Conservation (phyloP, 2,329 filamentous ascomycete species). For the Fusarium duplospermum region DNA sequence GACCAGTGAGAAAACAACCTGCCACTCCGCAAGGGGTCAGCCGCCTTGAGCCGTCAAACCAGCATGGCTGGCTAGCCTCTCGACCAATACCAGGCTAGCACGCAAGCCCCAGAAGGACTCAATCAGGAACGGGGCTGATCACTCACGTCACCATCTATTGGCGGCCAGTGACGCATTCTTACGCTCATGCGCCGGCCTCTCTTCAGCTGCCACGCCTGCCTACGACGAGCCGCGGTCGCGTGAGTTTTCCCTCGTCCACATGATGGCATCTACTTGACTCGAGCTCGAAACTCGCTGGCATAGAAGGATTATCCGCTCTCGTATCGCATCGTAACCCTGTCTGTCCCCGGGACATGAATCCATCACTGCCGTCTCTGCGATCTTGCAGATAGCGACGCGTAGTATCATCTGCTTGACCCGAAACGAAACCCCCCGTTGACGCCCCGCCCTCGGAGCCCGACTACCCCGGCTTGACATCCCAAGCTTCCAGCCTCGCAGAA, state of each 20-base stretch:
- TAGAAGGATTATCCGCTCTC: neutral
- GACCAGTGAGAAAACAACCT: neutral
- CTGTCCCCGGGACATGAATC: neutral
- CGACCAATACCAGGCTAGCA: neutral
- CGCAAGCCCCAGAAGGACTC: conserved; percentile 25
- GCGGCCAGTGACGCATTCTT: conserved; percentile 42
- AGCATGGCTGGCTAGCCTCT: neutral
- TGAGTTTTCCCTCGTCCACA: conserved; percentile 39
- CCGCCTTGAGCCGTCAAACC: neutral
- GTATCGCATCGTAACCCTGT: neutral
- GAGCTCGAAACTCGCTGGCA: neutral
- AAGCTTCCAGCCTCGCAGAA: conserved; percentile 14
- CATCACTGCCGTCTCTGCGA: conserved; percentile 14
- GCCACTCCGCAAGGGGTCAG: neutral
- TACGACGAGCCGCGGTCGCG: conserved; percentile 34
- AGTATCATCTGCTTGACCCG: conserved; percentile 5
- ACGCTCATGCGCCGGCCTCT: conserved; percentile 31
- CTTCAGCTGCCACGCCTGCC: conserved; percentile 38
- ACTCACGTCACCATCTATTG: conserved; percentile 39
- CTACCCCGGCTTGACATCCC: conserved; percentile 6
- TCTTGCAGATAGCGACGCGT: conserved; percentile 18
- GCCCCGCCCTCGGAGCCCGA: conserved; percentile 27
- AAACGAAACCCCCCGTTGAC: neutral
- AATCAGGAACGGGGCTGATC: conserved; percentile 36
- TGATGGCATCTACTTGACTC: conserved; percentile 32